These are phyloP conservation scores for Ceratocystis variospora DNA, from an alignment of 2,329 filamentous ascomycete genomes.

Conservation along the genomic window DNA sequence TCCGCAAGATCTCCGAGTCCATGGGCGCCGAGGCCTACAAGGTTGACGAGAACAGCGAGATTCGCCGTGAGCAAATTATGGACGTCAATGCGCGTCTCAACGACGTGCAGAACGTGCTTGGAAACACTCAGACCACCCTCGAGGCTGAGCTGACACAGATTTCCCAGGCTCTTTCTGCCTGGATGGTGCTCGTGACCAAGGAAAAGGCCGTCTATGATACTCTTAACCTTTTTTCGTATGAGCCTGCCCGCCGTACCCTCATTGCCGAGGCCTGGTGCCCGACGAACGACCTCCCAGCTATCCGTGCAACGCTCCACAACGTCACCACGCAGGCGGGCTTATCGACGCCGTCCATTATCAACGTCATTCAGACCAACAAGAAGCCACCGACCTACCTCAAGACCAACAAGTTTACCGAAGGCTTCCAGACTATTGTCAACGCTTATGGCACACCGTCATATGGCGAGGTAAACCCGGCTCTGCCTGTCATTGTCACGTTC, in stretches of 20 bases:
- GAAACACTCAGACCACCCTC: slow-evolving; percentile 88
- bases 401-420: slow-evolving; percentile 96
- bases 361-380: slow-evolving; percentile 93
- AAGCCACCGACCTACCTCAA: slow-evolving; percentile 94
- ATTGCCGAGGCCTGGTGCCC: slow-evolving; percentile 98
- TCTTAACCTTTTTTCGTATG: slow-evolving; percentile 91
- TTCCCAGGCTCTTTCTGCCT: slow-evolving; percentile 78
- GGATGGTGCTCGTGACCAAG: slow-evolving; percentile 96
- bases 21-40: slow-evolving; percentile 91
- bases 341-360: slow-evolving; percentile 96
- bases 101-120: slow-evolving; percentile 81
- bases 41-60: slow-evolving; percentile 93
- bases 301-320: slow-evolving; percentile 87
- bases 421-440: slow-evolving; percentile 97
- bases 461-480: slow-evolving; percentile 87
- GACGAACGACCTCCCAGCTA: slow-evolving; percentile 73
- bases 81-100: slow-evolving; percentile 89
- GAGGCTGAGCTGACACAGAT: slow-evolving; percentile 90
- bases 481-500: slow-evolving; percentile 93
- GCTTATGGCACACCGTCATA: slow-evolving; percentile 97
- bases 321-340: slow-evolving; percentile 92
- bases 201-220: slow-evolving; percentile 97
- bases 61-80: slow-evolving; percentile 88
- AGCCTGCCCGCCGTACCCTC: slow-evolving; percentile 84
- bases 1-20: slow-evolving; percentile 96